Evolutionary conservation across 2,329 filamentous ascomycete species (phyloP).

Genomic region (Nemania sp.): DNA sequence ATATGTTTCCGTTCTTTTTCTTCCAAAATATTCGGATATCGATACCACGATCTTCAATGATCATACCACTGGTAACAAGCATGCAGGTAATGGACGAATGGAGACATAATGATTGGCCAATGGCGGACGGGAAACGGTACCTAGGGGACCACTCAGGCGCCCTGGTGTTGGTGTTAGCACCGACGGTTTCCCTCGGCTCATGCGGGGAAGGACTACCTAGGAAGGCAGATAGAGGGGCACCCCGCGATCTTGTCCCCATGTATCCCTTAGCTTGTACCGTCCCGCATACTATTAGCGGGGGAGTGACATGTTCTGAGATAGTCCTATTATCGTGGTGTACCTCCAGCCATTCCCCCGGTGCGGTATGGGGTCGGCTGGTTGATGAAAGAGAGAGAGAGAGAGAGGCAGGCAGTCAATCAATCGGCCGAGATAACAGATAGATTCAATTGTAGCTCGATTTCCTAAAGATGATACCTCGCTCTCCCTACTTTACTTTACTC

Average conservation of each 20-base stretch:
- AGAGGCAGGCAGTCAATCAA: slow-evolving; percentile 11
- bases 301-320: slow-evolving; percentile 26
- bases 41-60: too few species aligned
- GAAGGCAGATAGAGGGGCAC: slow-evolving; percentile 25
- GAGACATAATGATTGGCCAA: slow-evolving; percentile 38
- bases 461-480: neutral
- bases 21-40: neutral
- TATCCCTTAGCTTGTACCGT: slow-evolving; percentile 24
- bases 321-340: neutral
- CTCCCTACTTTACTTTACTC: too few species aligned
- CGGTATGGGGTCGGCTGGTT: slow-evolving; percentile 12
- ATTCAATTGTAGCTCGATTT: slow-evolving; percentile 8
- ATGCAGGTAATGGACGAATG: slow-evolving; percentile 23
- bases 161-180: neutral
- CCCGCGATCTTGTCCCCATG: slow-evolving; percentile 16
- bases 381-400: neutral
- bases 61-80: neutral
- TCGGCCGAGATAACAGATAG: slow-evolving; percentile 24
- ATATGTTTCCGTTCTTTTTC: neutral
- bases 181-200: slow-evolving; percentile 51
- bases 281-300: slow-evolving; percentile 12
- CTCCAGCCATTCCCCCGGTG: slow-evolving; percentile 13
- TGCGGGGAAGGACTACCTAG: slow-evolving; percentile 46
- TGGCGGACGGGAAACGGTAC: slow-evolving; percentile 22
- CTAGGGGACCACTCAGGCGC: slow-evolving; percentile 1